Base-by-base conservation (phyloP, 2,329 filamentous ascomycete genomes). In the Furcasterigmium sp. region DNA sequence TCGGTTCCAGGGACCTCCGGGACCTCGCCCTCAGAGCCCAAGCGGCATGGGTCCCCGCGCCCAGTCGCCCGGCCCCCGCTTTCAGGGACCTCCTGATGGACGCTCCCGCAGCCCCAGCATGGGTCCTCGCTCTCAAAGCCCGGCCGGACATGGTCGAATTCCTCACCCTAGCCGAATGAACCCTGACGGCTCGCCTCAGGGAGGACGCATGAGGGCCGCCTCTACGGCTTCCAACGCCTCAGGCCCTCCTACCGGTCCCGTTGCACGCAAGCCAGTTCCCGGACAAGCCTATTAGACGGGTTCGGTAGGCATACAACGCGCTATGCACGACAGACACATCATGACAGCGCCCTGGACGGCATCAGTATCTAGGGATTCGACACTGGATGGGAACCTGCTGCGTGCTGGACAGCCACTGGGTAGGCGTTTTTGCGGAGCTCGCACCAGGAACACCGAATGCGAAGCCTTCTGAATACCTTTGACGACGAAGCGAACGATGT, bases 221-320 rank as follows among this genome's bases (percentile, higher is more conserved):
- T 35, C 32, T 10, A 35, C 8, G 9, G 32, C 32, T 7, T 35
- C 32, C n/a, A 35, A 35, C 32, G 32, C 32, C 11, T 35, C 32
- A n/a, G 58, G 53, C 43, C 62, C 61, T 44, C 57, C 64, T 30
- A 59, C 67, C 23, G 69, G 65, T 32, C 62, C 70, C 20, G 65
- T 78, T 46, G 67, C 62, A 51, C 70, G 76, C 43, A 80, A 81
- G 58, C 75, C 77, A 20, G 70, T 81, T 32, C 74, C 76, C 6
- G 74, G 74, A 28, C 75, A 78, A 57, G 73, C 75, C 4, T 40
- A 26, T 23, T 45, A 28, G 17, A 44, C n/a, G 11, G 15, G 34
- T 26, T 26, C 7, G 23, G 23, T 20, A 26, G 45, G 34, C 26
- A 41, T 34, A 35, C 30, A 17, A 35, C 32, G 32, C 32, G 9